Conservation (phyloP, 441 rosid species). For the Biscutella auriculata region DNA sequence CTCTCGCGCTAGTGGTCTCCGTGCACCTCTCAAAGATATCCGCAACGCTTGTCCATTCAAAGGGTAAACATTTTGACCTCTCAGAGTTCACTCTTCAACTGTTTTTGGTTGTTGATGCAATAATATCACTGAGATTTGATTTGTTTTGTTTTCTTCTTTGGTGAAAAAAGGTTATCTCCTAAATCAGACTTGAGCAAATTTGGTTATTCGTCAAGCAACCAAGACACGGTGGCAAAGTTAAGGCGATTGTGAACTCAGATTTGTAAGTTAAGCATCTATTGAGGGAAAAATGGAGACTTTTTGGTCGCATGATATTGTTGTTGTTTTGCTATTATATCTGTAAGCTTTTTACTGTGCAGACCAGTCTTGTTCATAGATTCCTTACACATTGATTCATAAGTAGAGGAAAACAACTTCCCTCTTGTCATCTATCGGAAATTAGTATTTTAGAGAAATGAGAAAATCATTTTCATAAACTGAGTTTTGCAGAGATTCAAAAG, state of each 20-base stretch:
- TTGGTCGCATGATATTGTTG: neutral
- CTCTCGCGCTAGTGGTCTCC: conserved; percentile 86
- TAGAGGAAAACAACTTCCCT: neutral
- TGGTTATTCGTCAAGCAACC: conserved; percentile 29
- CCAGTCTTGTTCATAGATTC: conserved; percentile 4
- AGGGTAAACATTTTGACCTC: conserved; percentile 30
- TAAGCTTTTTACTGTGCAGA: conserved; percentile 8
- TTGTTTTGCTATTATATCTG: neutral
- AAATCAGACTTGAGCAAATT: conserved; percentile 47
- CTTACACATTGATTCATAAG: neutral
- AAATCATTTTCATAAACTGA: neutral
- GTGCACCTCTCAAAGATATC: conserved; percentile 70
- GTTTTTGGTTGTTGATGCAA: neutral
- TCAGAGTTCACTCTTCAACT: neutral
- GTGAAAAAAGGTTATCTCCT: conserved; percentile 29
- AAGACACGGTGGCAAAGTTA: neutral
- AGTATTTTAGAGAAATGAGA: neutral
- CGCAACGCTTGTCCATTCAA: conserved; percentile 29
- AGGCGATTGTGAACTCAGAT: conserved; percentile 31
- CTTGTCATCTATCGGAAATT: neutral
- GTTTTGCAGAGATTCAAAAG: conserved; percentile 7
- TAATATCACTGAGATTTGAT: neutral
- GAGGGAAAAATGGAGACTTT: neutral
- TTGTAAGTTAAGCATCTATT: neutral
- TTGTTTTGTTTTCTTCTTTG: conserved; percentile 13